Evolutionary conservation across 2,329 filamentous ascomycete species (phyloP).

Genomic region (Fusarium paranaense): DNA sequence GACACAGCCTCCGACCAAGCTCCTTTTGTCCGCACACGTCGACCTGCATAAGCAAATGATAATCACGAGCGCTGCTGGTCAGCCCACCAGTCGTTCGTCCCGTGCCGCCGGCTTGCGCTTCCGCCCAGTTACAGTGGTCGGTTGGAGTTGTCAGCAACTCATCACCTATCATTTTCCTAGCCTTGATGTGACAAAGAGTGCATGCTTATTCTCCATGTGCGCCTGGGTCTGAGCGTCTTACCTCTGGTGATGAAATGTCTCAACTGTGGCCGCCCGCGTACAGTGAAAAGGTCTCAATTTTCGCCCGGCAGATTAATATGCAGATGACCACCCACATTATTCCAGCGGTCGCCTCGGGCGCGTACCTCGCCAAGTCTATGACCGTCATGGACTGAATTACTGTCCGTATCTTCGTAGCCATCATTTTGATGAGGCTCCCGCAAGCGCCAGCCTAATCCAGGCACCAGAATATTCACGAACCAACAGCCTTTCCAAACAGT

Average conservation of each 20-base stretch:
- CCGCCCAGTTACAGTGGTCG: not conserved
- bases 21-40: not conserved
- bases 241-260: not conserved
- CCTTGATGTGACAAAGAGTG: not conserved
- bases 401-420: not conserved
- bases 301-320: not conserved
- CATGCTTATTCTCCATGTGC: not conserved
- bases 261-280: not conserved
- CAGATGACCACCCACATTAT: not conserved
- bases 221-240: not conserved
- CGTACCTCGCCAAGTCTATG: not conserved
- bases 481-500: not conserved
- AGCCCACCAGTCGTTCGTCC: not conserved
- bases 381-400: not conserved
- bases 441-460: not conserved
- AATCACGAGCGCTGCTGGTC: not conserved
- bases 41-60: not conserved
- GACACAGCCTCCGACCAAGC: not conserved
- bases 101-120: not conserved
- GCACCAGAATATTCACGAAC: not conserved
- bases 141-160: not conserved
- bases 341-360: not conserved
- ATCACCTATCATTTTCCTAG: not conserved
- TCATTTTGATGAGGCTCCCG: not conserved
- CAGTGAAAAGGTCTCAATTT: not conserved